Base-by-base conservation (phyloP, 768 basidiomycete genomes). In the Rhizopogon roseolus region DNA sequence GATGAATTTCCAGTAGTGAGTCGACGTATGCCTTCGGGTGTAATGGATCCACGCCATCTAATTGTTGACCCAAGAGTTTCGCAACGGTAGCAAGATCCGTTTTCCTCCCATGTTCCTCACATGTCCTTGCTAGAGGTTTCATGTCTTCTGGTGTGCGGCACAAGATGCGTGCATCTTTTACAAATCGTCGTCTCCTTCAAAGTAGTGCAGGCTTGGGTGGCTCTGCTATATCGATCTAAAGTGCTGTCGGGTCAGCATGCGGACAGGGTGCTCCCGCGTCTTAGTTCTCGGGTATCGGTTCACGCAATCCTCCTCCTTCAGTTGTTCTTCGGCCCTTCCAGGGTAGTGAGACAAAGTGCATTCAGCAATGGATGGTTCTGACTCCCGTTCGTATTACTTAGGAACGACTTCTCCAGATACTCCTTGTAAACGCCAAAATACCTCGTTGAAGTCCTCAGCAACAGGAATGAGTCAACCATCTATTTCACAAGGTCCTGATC, bases 11-110 rank as follows among this genome's bases (percentile, higher is more conserved):
- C 38, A 98, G 74, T 50, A 98, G 66, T 1, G 93, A 89, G 65
- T 97, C 92, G 52, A 98, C 90, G 62, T 98, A 98, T 25, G 86
- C 85, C 69, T 93, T 96, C 22, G 95, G 91, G 65, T 97, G 94
- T 59, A 93, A 73, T 9, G 81, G 70, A 13, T 88, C 83, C 2
- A 79, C 76, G 39, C 71, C 67, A 17, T 74, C 79, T n/a, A 69
- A 65, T 41, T 83, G 85, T 41, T 77, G 77, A 44, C 81, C 73
- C 6, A 76, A 76, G 32, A 86, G 68, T 64, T 87, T 90, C 48
- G 86, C 81, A 17, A 98, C 88, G 1, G 92, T 88, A 27, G 81
- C 81, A 54, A 90, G 68, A 27, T 96, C 96, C 17, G 90, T 83
- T 63, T 84, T 82, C 79, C 95, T 96, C 66, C 98, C 95, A 68